Evolutionary conservation across 352 stramenopile species (phyloP).

Genomic region (Globisporangium echinulatum): DNA sequence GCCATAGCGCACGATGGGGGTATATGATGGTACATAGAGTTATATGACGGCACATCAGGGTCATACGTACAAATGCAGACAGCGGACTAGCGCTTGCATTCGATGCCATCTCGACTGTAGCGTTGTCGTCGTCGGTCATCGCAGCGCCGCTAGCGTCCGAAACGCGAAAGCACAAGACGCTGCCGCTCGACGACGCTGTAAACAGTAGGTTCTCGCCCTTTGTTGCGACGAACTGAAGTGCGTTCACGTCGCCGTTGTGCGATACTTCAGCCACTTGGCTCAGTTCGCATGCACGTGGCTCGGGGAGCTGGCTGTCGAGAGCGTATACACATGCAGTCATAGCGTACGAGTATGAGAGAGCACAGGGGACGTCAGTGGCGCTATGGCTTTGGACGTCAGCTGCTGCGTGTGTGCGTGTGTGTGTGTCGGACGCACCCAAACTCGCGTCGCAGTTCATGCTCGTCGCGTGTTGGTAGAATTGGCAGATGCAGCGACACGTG

Average conservation of each 20-base stretch:
- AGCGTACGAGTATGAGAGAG: too few species aligned
- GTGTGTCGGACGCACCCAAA: slow-evolving; percentile 21
- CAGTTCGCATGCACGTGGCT: slow-evolving; percentile 29
- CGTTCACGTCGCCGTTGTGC: slow-evolving; percentile 59
- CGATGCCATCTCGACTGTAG: not conserved
- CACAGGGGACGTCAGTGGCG: too few species aligned
- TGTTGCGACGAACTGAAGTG: slow-evolving; percentile 40
- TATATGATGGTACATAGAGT: too few species aligned
- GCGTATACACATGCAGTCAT: not conserved
- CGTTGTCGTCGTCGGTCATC: slow-evolving; percentile 14
- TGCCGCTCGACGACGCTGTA: slow-evolving; percentile 49
- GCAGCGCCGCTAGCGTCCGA: slow-evolving; percentile 13
- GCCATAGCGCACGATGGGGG: too few species aligned
- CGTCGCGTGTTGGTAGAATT: slow-evolving; percentile 33
- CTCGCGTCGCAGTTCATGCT: slow-evolving; percentile 37
- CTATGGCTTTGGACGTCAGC: not conserved
- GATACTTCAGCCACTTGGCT: slow-evolving; percentile 33
- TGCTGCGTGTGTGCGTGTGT: not conserved
- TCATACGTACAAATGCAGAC: slow-evolving; percentile 4
- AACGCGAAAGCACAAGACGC: slow-evolving; percentile 38
- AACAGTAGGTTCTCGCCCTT: slow-evolving; percentile 48
- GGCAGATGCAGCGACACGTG: slow-evolving; percentile 48
- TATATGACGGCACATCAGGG: too few species aligned
- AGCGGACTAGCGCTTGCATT: not conserved
- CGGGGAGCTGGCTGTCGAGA: slow-evolving; percentile 1